These are phyloP conservation scores for Nemania abortiva DNA, from an alignment of 2,329 filamentous ascomycete genomes.

Conservation along the genomic window DNA sequence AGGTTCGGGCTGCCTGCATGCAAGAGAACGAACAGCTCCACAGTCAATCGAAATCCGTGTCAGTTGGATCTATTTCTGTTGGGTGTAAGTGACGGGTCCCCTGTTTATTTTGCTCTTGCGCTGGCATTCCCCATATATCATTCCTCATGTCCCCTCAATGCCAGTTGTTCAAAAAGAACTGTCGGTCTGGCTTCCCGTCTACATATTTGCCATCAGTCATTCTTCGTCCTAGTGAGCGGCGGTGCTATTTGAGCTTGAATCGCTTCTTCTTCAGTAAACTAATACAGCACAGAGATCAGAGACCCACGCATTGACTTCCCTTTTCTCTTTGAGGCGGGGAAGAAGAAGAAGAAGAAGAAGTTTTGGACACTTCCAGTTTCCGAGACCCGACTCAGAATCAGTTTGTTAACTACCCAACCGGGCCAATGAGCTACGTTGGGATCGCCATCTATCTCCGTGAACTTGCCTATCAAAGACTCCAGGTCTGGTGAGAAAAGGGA, in stretches of 20 bases:
- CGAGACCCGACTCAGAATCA: slow-evolving; percentile 54
- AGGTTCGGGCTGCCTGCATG: slow-evolving; percentile 61
- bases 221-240: neutral
- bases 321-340: slow-evolving; percentile 38
- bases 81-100: slow-evolving; percentile 37
- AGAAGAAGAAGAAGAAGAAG: slow-evolving; percentile 42
- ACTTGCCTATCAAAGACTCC: slow-evolving; percentile 49
- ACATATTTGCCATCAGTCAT: neutral
- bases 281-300: slow-evolving; percentile 25
- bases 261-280: slow-evolving; percentile 25
- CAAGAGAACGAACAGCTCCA: slow-evolving; percentile 54
- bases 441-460: slow-evolving; percentile 45
- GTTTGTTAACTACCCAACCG: slow-evolving; percentile 48
- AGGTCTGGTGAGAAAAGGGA: slow-evolving; percentile 47
- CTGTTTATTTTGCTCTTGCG: slow-evolving; percentile 30
- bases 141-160: slow-evolving; percentile 30
- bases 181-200: neutral
- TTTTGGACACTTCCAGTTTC: slow-evolving; percentile 50
- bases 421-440: slow-evolving; percentile 49
- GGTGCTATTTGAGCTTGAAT: neutral
- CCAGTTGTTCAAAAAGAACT: slow-evolving; percentile 2
- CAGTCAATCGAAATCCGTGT: slow-evolving; percentile 42
- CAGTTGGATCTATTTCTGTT: slow-evolving; percentile 26
- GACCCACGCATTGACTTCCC: slow-evolving; percentile 21
- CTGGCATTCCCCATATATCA: slow-evolving; percentile 37